Evolutionary conservation across 805 yeast genomes (phyloP).

Genomic region (Wickerhamomyces silvicola): DNA sequence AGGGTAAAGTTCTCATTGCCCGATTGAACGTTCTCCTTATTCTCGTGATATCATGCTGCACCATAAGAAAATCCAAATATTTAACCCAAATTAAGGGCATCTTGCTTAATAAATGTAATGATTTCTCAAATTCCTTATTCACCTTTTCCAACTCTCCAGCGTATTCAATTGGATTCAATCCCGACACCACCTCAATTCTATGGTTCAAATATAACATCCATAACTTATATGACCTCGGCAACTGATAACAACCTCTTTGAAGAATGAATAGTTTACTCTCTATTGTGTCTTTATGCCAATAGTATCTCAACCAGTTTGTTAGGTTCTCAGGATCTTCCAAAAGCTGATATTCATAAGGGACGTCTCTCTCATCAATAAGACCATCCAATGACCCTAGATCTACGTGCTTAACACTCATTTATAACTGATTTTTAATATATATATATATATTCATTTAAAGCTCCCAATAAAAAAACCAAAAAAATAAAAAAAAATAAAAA

Average conservation of each 20-base stretch:
- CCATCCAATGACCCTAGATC: slow-evolving; percentile 1
- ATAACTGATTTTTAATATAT: too few species aligned
- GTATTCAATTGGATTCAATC: slow-evolving; percentile 24
- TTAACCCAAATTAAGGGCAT: slow-evolving; percentile 47
- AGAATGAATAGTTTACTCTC: slow-evolving; percentile 36
- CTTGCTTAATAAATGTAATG: slow-evolving; percentile 36
- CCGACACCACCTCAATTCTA: slow-evolving; percentile 26
- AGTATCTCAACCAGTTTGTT: slow-evolving; percentile 33
- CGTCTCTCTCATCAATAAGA: slow-evolving; percentile 21
- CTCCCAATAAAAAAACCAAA: too few species aligned
- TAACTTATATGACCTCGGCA: slow-evolving; percentile 42
- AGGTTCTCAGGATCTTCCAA: slow-evolving; percentile 29
- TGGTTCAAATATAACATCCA: slow-evolving; percentile 48
- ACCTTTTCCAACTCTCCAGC: slow-evolving; percentile 28
- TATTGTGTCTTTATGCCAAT: slow-evolving; percentile 26
- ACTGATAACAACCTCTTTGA: slow-evolving; percentile 41
- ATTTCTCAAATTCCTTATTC: slow-evolving; percentile 39
- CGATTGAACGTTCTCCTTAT: slow-evolving; percentile 41
- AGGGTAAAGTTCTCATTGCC: slow-evolving; percentile 42
- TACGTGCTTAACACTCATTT: neutral
- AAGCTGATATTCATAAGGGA: slow-evolving; percentile 42
- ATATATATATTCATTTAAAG: too few species aligned
- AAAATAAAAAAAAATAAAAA: too few species aligned
- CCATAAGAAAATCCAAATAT: slow-evolving; percentile 38
- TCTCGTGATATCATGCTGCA: slow-evolving; percentile 28